phyloP scores from a whole-genome alignment of 73 alveolate species.

The Stentor roeselii region DNA sequence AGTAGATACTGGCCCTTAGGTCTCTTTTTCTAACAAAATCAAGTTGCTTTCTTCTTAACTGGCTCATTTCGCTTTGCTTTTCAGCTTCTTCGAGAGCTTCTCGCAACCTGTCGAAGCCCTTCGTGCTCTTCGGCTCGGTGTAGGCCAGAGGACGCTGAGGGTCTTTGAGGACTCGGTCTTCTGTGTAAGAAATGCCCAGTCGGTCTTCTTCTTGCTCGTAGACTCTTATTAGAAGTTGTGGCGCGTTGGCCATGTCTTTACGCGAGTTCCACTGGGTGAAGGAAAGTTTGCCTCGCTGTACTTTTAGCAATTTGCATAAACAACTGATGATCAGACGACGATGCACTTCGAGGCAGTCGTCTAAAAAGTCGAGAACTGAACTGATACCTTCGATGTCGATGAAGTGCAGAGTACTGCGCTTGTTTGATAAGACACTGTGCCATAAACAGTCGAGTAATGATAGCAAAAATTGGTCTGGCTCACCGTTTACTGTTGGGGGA shows the following conservation, averaged over 20 bases:
- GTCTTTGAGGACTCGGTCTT: conserved; percentile 73
- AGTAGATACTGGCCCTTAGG: conserved; percentile 90
- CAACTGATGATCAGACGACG: conserved; percentile 80
- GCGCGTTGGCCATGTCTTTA: conserved; percentile 87
- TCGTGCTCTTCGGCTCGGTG: conserved; percentile 64
- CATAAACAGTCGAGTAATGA: conserved; percentile 92
- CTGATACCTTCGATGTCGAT: conserved; percentile 92
- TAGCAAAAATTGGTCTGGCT: conserved; percentile 54
- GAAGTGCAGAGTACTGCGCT: conserved; percentile 86
- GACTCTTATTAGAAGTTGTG: conserved; percentile 84
- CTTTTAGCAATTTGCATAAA: conserved; percentile 84
- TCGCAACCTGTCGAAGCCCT: conserved; percentile 60
- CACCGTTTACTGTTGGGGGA: conserved; percentile 43
- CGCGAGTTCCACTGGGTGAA: conserved; percentile 93
- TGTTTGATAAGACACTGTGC: conserved; percentile 87
- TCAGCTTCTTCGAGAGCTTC: conserved; percentile 72
- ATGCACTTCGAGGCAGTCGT: conserved; percentile 83
- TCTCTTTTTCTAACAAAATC: conserved; percentile 78
- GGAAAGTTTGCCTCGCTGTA: conserved; percentile 76
- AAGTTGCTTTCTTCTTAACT: conserved; percentile 68
- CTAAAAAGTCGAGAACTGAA: conserved; percentile 88
- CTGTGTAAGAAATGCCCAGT: conserved; percentile 69
- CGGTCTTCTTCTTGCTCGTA: conserved; percentile 87
- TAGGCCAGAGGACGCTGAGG: conserved; percentile 79
- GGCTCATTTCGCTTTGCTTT: conserved; percentile 31